Evolutionary conservation across 2,329 filamentous ascomycete genomes (phyloP).

Genomic region (Calonectria pseudoturangicola): DNA sequence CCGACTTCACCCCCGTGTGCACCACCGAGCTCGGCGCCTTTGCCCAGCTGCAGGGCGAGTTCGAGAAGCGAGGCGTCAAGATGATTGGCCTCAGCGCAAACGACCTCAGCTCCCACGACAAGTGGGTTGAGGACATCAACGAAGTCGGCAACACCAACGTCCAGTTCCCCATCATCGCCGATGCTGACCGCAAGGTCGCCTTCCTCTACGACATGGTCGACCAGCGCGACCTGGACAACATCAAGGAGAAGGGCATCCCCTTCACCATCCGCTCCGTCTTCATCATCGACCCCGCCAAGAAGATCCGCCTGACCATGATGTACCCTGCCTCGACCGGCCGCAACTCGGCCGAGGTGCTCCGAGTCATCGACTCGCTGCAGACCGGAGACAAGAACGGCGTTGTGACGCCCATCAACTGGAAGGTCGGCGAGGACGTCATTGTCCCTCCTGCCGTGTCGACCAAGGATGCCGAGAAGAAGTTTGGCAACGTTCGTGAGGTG

Average conservation of each 20-base stretch:
- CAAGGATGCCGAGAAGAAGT: constrained; percentile 90
- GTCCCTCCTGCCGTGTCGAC: constrained; percentile 88
- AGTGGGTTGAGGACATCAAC: constrained; percentile 93
- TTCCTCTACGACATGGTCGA: constrained; percentile 89
- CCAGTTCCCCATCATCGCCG: constrained; percentile 86
- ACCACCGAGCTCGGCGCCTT: constrained; percentile 96
- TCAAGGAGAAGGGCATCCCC: constrained; percentile 87
- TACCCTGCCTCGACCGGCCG: constrained; percentile 94
- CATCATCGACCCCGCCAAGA: constrained; percentile 95
- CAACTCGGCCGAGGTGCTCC: constrained; percentile 86
- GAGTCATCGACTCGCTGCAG: constrained; percentile 86
- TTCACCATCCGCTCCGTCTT: constrained; percentile 97
- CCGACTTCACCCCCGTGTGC: constrained; percentile 96
- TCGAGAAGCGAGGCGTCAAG: constrained; percentile 90
- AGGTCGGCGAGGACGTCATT: constrained; percentile 91
- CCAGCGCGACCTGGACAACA: constrained; percentile 87
- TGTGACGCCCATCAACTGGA: constrained; percentile 94
- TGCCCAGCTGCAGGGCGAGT: constrained; percentile 90
- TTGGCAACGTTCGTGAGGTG: constrained; percentile 82
- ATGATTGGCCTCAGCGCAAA: constrained; percentile 91
- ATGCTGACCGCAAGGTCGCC: constrained; percentile 85
- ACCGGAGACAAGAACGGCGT: constrained; percentile 91
- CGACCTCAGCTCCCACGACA: constrained; percentile 86
- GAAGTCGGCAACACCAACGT: constrained; percentile 84
- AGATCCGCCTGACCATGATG: constrained; percentile 91